Evolutionary conservation across 1,139 yeast genomes (phyloP).

Genomic region (Suhomyces guaymorum): DNA sequence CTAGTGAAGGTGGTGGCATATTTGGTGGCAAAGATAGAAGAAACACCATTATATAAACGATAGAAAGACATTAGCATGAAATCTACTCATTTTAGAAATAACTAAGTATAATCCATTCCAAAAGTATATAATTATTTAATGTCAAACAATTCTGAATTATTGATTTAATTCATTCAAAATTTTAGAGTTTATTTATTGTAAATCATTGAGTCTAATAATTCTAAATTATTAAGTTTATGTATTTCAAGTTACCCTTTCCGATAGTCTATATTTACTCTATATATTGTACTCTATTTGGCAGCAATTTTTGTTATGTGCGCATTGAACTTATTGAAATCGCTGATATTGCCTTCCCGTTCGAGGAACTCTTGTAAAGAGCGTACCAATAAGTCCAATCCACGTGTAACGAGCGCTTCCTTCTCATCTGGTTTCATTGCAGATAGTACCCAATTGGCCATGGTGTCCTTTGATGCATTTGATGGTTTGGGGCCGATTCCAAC

Average conservation of each 20-base stretch:
- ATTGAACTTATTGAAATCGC: slow-evolving; percentile 17
- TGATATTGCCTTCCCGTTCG: slow-evolving; percentile 11
- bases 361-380: slow-evolving; percentile 13
- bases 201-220: no score
- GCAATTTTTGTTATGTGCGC: slow-evolving; percentile 14
- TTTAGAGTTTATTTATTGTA: no score
- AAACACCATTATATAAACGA: slow-evolving; percentile 9
- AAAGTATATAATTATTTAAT: no score
- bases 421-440: slow-evolving; percentile 26
- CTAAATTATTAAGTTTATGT: no score
- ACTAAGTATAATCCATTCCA: no score
- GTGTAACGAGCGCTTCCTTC: slow-evolving; percentile 3
- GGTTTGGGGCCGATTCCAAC: slow-evolving; percentile 52
- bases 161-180: not conserved
- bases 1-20: not conserved
- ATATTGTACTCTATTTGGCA: not conserved
- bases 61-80: not conserved
- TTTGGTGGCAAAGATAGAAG: slow-evolving; percentile 6
- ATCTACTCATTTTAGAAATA: no score
- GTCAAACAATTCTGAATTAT: not conserved
- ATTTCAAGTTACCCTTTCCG: not conserved
- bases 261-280: not conserved
- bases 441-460: slow-evolving; percentile 46
- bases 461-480: slow-evolving; percentile 30
- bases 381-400: slow-evolving; percentile 5